Evolutionary conservation across 805 yeast species (phyloP).

Genomic region (Starmerella stellata): DNA sequence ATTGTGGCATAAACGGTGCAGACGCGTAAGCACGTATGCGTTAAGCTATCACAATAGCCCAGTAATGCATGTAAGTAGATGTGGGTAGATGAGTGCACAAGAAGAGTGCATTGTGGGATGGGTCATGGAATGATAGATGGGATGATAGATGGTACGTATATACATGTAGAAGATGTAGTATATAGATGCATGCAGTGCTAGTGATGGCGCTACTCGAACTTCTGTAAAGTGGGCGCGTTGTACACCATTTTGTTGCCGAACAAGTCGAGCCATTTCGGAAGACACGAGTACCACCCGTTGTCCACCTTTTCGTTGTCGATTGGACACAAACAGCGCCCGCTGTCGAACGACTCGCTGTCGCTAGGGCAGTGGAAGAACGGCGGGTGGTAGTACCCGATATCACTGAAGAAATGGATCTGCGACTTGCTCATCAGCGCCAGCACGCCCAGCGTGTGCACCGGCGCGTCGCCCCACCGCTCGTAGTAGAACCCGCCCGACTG

Average conservation of each 20-base stretch:
- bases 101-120: no score
- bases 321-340: conserved; percentile 25
- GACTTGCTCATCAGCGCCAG: conserved; percentile 37
- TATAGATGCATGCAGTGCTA: no score
- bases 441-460: conserved; percentile 62
- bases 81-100: no score
- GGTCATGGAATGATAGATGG: no score
- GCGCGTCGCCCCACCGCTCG: conserved; percentile 95
- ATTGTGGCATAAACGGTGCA: no score
- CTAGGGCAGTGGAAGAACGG: conserved; percentile 37
- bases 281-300: conserved; percentile 22
- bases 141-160: no score
- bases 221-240: conserved; percentile 13
- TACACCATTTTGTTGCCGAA: conserved; percentile 21
- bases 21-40: no score
- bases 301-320: conserved; percentile 21
- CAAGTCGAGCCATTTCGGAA: conserved; percentile 25
- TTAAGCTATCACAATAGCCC: no score
- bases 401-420: conserved; percentile 61
- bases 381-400: conserved; percentile 59
- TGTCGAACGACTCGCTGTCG: conserved; percentile 20
- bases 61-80: no score
- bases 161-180: no score
- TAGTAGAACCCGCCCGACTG: conserved; percentile 66
- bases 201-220: not conserved